Evolutionary conservation across 2,329 filamentous ascomycete genomes (phyloP), one percentile per base, ranked within the genome.

Genomic region (Penicillium frequentans): DNA sequence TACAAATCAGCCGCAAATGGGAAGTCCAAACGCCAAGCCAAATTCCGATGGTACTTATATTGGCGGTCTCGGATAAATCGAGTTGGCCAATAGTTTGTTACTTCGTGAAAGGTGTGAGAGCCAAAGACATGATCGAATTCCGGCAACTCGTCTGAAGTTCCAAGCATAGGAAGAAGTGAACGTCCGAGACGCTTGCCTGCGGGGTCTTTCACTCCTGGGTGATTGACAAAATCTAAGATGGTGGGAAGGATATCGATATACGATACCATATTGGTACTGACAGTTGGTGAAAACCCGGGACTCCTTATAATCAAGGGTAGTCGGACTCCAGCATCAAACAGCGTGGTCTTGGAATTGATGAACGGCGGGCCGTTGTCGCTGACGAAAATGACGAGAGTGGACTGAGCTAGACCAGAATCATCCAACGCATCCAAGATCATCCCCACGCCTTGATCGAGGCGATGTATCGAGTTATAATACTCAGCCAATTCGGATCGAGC

Each of bases 41-140:
- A 68, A 49, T 82, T 82, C 16, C 81, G 75, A 60, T 82, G 80
- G 60, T 82, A 82, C 62, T 82, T 82, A 71, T 73, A 81, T 5
- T 68, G 65, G 0, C 62, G 64, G 2, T 67, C 73, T n/a, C 80
- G 77, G 35, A 82, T 67, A 59, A 73, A 78, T 13, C 80, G 73
- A 1, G 80, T 83, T 0, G 81, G 80, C 73, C 75, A 83, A 67
- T 82, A 82, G 59, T 82, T 81, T 6, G 73, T 75, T 2, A 79
- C 68, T 57, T 82, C 80, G 54, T 83, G 80, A 62, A 81, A 82
- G 1, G 81, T 82, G 63, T 83, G 80, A 0, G 79, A 81, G 16
- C 81, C 80, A 56, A 78, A 82, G 8, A 82, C 75, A 11, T 76
- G 70, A 68, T 4, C 39, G 14, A 43, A 58, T 3, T 60, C 63